Percentiles rank a stretch among this genome's conserved stretches.
These are phyloP conservation scores for Clitocybe nebularis DNA, from an alignment of 1,284 basidiomycete species.

Conservation along the genomic window DNA sequence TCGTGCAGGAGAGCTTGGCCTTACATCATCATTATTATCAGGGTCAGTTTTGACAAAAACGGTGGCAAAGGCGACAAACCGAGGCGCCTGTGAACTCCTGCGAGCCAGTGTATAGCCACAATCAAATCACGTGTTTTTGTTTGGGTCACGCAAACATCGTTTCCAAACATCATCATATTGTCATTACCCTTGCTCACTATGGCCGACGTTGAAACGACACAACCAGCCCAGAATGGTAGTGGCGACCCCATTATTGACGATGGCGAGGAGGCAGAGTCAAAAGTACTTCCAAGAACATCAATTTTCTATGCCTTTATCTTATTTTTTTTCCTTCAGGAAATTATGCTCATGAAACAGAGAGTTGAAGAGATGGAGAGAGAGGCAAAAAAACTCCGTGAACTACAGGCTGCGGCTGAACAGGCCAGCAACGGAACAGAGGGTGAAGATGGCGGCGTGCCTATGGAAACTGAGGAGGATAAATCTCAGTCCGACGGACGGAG, in stretches of 20 bases:
- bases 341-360: constrained; percentile 86
- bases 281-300: constrained; percentile 31
- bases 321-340: constrained; percentile 49
- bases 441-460: constrained; percentile 41
- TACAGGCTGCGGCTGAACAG: constrained; percentile 85
- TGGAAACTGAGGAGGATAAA: constrained; percentile 77
- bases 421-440: constrained; percentile 38
- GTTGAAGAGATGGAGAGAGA: constrained; percentile 92
- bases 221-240: constrained; percentile 29
- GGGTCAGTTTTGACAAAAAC: too few species aligned
- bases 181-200: constrained; percentile 23
- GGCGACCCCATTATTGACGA: constrained; percentile 44
- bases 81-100: not conserved
- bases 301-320: constrained; percentile 8
- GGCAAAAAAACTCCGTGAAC: constrained; percentile 83
- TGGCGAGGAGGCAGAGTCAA: constrained; percentile 56
- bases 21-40: too few species aligned
- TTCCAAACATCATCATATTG: constrained; percentile 15
- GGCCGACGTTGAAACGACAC: constrained; percentile 39
- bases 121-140: constrained; percentile 18
- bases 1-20: not conserved
- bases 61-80: too few species aligned
- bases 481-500: constrained; percentile 82
- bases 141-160: constrained; percentile 10
- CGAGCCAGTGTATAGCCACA: constrained; percentile 23